Conservation (phyloP, 1,284 basidiomycete genomes). For the Anthracocystis walkeri region DNA sequence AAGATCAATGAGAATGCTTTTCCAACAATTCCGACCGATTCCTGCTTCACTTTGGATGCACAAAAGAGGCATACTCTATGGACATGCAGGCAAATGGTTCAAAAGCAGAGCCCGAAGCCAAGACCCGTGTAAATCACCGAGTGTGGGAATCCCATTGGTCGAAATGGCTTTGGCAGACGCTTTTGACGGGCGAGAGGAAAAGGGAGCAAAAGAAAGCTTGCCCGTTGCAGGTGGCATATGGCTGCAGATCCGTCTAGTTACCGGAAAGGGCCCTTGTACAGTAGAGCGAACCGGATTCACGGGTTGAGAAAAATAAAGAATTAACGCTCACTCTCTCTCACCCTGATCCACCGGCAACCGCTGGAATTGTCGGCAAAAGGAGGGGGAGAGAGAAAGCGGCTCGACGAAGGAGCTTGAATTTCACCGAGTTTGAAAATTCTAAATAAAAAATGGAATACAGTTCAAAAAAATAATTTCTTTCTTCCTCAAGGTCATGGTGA, state of each 20-base stretch:
- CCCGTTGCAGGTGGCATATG: background rate
- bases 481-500: too few relatives aligned
- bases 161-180: too few relatives aligned
- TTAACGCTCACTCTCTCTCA: background rate
- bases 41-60: background rate
- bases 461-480: too few relatives aligned
- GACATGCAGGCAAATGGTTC: background rate
- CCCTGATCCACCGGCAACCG: background rate
- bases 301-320: background rate
- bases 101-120: background rate
- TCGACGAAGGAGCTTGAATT: background rate
- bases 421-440: background rate
- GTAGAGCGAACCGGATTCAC: background rate
- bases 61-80: background rate
- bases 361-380: background rate
- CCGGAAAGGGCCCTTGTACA: background rate
- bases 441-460: too few relatives aligned
- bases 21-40: background rate
- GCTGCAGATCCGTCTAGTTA: background rate
- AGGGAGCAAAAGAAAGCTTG: background rate
- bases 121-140: background rate
- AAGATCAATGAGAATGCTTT: background rate
- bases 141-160: too few relatives aligned
- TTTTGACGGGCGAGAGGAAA: background rate
- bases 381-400: background rate